Conservation (phyloP, 305 asterid species). For the Coffea humblotiana region DNA sequence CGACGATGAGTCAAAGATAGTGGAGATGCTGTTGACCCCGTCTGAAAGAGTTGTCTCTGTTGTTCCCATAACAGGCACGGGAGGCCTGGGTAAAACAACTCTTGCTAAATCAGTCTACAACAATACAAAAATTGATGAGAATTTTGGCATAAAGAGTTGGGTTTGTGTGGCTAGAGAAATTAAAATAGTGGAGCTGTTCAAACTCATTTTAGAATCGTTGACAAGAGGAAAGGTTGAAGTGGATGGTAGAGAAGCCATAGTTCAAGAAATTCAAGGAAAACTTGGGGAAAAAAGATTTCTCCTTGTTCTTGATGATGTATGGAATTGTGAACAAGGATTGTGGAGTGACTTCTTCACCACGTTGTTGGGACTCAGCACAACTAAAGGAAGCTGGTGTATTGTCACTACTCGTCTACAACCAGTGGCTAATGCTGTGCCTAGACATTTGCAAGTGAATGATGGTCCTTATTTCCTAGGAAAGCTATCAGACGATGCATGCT, state of each 20-base stretch:
- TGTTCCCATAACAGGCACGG: too few species aligned
- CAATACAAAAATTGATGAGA: background rate
- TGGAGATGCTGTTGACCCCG: too few species aligned
- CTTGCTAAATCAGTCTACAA: too few species aligned
- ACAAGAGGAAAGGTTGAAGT: background rate
- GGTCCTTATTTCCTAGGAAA: background rate
- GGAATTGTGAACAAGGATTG: too few species aligned
- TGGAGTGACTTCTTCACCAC: too few species aligned
- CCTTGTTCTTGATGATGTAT: slow-evolving; percentile 20
- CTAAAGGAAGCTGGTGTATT: too few species aligned
- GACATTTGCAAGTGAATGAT: background rate
- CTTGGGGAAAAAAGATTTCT: slow-evolving; percentile 19
- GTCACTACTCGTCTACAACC: too few species aligned
- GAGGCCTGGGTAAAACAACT: too few species aligned
- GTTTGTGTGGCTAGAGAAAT: slow-evolving; percentile 20
- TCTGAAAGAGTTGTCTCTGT: too few species aligned
- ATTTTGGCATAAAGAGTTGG: slow-evolving; percentile 23
- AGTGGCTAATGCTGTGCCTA: background rate
- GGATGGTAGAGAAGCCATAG: slow-evolving; percentile 2
- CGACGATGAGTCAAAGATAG: background rate
- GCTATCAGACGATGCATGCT: background rate
- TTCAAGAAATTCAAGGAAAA: background rate
- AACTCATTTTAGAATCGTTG: too few species aligned
- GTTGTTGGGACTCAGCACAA: too few species aligned
- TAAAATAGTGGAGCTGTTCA: too few species aligned